Evolutionary conservation across 805 yeast genomes (phyloP).

Genomic region (Wickerhamiella hasegawae): DNA sequence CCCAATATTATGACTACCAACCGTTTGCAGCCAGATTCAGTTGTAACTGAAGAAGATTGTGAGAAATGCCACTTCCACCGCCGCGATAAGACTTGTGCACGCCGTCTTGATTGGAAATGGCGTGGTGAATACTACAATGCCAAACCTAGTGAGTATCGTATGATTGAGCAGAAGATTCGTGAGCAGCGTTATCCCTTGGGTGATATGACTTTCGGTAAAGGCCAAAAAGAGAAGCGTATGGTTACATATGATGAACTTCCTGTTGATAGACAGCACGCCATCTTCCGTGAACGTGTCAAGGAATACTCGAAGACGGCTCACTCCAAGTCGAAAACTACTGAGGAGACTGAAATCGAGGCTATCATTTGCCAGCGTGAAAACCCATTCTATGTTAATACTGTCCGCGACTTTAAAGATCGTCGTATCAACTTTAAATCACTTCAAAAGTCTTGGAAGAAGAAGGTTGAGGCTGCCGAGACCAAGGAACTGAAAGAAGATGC

Average conservation of each 20-base stretch:
- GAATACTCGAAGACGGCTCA: slow-evolving; percentile 80
- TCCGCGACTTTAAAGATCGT: slow-evolving; percentile 84
- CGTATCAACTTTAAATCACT: slow-evolving; percentile 89
- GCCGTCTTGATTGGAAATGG: slow-evolving; percentile 94
- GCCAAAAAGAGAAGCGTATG: background rate
- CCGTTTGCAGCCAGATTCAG: slow-evolving; percentile 93
- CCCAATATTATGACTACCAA: slow-evolving; percentile 98
- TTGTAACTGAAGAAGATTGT: slow-evolving; percentile 88
- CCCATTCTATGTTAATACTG: slow-evolving; percentile 92
- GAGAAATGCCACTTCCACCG: slow-evolving; percentile 95
- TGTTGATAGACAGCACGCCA: slow-evolving; percentile 58
- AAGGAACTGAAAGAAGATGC: slow-evolving; percentile 63
- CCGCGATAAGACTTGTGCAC: slow-evolving; percentile 86
- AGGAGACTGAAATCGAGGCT: slow-evolving; percentile 78
- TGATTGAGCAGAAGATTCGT: slow-evolving; percentile 73
- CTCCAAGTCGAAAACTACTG: slow-evolving; percentile 63
- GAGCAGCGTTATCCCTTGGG: slow-evolving; percentile 36
- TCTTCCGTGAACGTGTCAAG: slow-evolving; percentile 58
- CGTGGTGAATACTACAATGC: slow-evolving; percentile 94
- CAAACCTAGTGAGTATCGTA: slow-evolving; percentile 73
- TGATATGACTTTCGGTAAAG: background rate
- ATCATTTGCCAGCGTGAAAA: slow-evolving; percentile 95
- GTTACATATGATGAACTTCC: slow-evolving; percentile 56
- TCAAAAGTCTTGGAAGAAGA: slow-evolving; percentile 89
- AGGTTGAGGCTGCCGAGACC: slow-evolving; percentile 30